Evolutionary conservation across 108 stramenopile species (phyloP), one percentile per base, ranked within the genome.

Genomic region (Nitzschia palea): DNA sequence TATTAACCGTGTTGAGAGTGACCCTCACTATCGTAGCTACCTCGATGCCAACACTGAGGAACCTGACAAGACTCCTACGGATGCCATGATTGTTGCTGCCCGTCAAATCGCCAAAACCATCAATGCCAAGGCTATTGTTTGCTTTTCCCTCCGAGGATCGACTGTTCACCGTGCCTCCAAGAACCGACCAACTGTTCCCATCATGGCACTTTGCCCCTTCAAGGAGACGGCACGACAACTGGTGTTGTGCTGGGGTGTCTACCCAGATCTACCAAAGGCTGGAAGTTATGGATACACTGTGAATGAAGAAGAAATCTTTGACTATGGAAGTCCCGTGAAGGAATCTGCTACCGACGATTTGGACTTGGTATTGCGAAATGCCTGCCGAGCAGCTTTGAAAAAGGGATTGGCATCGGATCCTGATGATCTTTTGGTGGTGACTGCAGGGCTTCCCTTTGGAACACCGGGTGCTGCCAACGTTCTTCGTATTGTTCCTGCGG

Each of bases 151-250:
- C 27, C 68, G 86, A 4, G 97, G 97, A 28, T 85, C 84, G 15
- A 98, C 97, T 10, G 95, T 91, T 5, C 73, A 84, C 20, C 66
- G 85, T 48, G 93, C 95, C 1, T 86, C 95, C 25, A 90, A 85
- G 78, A 80, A 78, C n/a, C 72, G 97, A 68, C 97, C 97, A 9
- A 55, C 55, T 23, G 91, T 94, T 59, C 97, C 97, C 20, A 95
- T 98, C 58, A 64, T 97, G 78, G 97, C 93, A n/a, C 80, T 97
- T 42, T 96, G 94, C 30, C 94, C 95, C 2, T 90, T 91, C 66
- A 83, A 81, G 67, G 88, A 93, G 54, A 95, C 90, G 28, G 90
- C 95, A 18, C 80, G 97, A 53, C 88, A 91, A 65, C 78, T 98
- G 27, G 85, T 94, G 34, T 71, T 98, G 68, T 71, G 69, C 34